These are phyloP conservation scores for Aspergillus bombycis DNA, from an alignment of 2,329 filamentous ascomycete species.

Conservation along the genomic window DNA sequence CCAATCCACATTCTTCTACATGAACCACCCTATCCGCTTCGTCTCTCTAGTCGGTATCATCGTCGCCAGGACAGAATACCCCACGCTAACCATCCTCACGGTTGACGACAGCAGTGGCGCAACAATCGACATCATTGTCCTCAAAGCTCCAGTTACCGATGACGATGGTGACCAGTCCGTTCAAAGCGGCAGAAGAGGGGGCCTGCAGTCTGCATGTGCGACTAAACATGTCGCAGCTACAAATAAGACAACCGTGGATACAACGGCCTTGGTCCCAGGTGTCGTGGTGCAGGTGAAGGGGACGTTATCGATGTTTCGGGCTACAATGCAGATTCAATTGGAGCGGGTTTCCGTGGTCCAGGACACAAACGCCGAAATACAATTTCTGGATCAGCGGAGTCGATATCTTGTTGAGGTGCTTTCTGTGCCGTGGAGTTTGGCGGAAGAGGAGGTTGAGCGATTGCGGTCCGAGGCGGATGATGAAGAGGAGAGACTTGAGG, in stretches of 20 bases:
- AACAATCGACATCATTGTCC: constrained; percentile 59
- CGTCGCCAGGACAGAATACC: constrained; percentile 62
- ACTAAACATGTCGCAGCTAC: constrained; percentile 30
- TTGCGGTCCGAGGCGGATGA: constrained; percentile 47
- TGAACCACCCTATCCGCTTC: constrained; percentile 77
- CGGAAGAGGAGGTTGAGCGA: constrained; percentile 44
- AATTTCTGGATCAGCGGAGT: constrained; percentile 56
- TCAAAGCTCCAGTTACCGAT: constrained; percentile 28
- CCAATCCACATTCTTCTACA: constrained; percentile 64
- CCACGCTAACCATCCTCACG: constrained; percentile 55
- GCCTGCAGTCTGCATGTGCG: neutral
- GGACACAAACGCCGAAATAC: constrained; percentile 59
- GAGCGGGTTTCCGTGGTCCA: constrained; percentile 55
- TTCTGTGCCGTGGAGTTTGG: constrained; percentile 57
- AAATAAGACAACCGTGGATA: constrained; percentile 45
- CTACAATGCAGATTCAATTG: constrained; percentile 56
- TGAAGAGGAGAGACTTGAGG: constrained; percentile 42
- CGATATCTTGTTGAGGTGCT: constrained; percentile 55
- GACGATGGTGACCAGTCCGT: neutral
- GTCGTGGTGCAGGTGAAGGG: constrained; percentile 61
- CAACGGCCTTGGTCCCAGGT: constrained; percentile 52
- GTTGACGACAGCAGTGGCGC: constrained; percentile 65
- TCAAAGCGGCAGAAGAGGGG: neutral
- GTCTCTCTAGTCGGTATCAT: constrained; percentile 72
- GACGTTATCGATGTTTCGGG: constrained; percentile 56